Conservation (phyloP, 805 yeast species). For the Alloascoidea hylecoeti region DNA sequence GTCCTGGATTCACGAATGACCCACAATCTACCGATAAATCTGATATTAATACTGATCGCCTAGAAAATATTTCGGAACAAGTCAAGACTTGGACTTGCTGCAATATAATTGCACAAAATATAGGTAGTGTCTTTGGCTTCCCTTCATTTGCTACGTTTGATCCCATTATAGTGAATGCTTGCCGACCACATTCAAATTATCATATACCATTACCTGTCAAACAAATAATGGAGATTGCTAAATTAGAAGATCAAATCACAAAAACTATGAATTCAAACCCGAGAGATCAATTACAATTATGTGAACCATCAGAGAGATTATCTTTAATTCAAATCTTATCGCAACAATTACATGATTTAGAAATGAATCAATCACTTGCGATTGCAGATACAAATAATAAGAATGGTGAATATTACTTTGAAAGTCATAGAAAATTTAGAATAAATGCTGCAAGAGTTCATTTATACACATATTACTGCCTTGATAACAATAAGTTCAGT, state of each 20-base stretch:
- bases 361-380: slow-evolving; percentile 23
- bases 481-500: slow-evolving; percentile 30
- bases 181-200: slow-evolving; percentile 28
- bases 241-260: slow-evolving; percentile 76
- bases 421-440: slow-evolving; percentile 57
- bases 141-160: slow-evolving; percentile 88
- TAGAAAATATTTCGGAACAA: slow-evolving; percentile 46
- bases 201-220: slow-evolving; percentile 45
- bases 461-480: slow-evolving; percentile 65
- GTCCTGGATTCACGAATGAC: slow-evolving; percentile 49
- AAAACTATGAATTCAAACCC: slow-evolving; percentile 62
- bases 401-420: too few species aligned
- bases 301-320: slow-evolving; percentile 54
- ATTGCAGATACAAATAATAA: too few species aligned
- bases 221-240: slow-evolving; percentile 72
- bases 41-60: slow-evolving; percentile 10
- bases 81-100: slow-evolving; percentile 88
- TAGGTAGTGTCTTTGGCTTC: slow-evolving; percentile 88
- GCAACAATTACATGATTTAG: slow-evolving; percentile 65
- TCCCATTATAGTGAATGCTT: slow-evolving; percentile 42
- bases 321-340: slow-evolving; percentile 61
- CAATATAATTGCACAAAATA: slow-evolving; percentile 77
- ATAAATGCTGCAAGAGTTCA: slow-evolving; percentile 70
- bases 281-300: slow-evolving; percentile 49
- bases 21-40: slow-evolving; percentile 16